These are phyloP conservation scores for Angophora floribunda DNA, from an alignment of 345 rosid genomes.

Conservation along the genomic window DNA sequence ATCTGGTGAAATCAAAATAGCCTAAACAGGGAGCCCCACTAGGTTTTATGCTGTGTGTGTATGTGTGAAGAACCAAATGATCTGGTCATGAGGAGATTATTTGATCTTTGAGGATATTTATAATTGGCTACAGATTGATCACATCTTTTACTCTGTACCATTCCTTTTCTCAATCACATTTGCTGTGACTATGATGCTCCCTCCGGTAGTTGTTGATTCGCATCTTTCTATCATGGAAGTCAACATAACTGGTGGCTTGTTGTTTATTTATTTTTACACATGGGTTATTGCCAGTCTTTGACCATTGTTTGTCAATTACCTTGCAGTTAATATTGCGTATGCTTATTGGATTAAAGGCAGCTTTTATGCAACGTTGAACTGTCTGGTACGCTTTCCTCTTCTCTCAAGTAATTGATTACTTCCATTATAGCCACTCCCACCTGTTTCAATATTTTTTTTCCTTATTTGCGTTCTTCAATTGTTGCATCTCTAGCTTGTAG, in stretches of 20 bases:
- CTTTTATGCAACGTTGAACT: slow-evolving; percentile 59
- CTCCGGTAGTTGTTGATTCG: background rate
- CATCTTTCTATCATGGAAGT: background rate
- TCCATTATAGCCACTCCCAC: background rate
- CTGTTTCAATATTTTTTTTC: background rate
- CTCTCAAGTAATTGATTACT: background rate
- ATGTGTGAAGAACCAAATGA: background rate
- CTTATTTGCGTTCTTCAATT: background rate
- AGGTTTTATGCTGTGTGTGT: background rate
- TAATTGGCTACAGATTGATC: background rate
- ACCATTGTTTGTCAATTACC: background rate
- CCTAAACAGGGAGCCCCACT: background rate
- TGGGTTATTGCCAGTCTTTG: background rate
- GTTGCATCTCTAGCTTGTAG: background rate
- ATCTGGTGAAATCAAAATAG: background rate
- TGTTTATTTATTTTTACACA: background rate
- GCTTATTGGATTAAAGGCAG: slow-evolving; percentile 66
- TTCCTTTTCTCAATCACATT: background rate
- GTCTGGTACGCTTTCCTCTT: slow-evolving; percentile 48
- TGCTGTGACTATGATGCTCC: background rate
- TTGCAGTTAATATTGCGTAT: slow-evolving; percentile 79
- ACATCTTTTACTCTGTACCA: background rate
- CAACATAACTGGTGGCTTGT: background rate
- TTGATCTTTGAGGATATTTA: background rate
- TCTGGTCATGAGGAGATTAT: background rate